Conservation (phyloP, 1,139 yeast genomes). For the Scheffersomyces illinoinensis region DNA sequence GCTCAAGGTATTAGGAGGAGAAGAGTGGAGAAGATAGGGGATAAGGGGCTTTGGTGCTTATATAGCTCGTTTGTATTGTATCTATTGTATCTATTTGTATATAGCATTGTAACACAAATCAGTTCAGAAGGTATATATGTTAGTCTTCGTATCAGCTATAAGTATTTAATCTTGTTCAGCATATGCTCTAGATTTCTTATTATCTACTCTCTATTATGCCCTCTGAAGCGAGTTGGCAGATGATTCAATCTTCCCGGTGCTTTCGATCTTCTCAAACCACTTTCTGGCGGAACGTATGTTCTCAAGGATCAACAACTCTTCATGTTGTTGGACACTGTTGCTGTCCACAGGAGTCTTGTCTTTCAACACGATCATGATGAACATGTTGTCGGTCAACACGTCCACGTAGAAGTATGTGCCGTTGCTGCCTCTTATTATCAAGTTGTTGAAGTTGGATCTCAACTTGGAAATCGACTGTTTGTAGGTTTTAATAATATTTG, state of each 20-base stretch:
- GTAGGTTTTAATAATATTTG: slow-evolving; percentile 90
- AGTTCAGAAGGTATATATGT: neutral
- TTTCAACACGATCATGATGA: slow-evolving; percentile 68
- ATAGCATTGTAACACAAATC: neutral
- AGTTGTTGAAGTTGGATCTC: slow-evolving; percentile 78
- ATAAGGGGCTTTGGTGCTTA: neutral
- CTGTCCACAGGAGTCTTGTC: slow-evolving; percentile 24
- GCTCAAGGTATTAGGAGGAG: neutral
- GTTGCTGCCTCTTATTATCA: slow-evolving; percentile 72
- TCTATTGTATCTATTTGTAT: too few species aligned
- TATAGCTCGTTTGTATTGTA: neutral
- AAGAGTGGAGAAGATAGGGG: neutral
- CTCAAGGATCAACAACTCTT: slow-evolving; percentile 63
- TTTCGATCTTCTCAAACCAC: slow-evolving; percentile 64
- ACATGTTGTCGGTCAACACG: slow-evolving; percentile 70
- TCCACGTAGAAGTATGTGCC: slow-evolving; percentile 70
- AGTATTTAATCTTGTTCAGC: neutral
- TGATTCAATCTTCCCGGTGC: slow-evolving; percentile 1
- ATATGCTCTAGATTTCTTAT: slow-evolving; percentile 1
- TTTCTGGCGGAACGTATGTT: slow-evolving; percentile 68
- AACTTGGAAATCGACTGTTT: slow-evolving; percentile 90
- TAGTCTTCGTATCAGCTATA: neutral
- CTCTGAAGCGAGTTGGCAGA: neutral
- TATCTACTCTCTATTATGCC: neutral
- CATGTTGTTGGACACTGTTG: slow-evolving; percentile 43